A percentile compares a stretch with the other conserved stretches of the same genome.
Evolutionary conservation across 352 stramenopile genomes (phyloP).

Genomic region (Phytophthora foliorum): DNA sequence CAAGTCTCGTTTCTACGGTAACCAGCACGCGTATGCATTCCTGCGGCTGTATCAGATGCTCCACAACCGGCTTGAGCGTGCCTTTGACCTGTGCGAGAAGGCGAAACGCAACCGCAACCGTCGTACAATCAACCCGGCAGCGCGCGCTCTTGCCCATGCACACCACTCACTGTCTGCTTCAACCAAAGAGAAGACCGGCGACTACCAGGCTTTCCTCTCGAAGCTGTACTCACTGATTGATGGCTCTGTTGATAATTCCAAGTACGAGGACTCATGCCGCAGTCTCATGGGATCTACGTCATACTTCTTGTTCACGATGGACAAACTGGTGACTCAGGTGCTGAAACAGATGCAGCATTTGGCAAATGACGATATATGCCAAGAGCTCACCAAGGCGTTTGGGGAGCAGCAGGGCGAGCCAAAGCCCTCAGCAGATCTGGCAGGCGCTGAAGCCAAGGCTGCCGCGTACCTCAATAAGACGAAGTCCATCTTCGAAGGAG

Average conservation of each 20-base stretch:
- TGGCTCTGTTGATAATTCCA: slow-evolving; percentile 86
- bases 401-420: slow-evolving; percentile 53
- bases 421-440: slow-evolving; percentile 36
- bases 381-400: slow-evolving; percentile 85
- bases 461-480: slow-evolving; percentile 77
- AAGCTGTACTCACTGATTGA: slow-evolving; percentile 91
- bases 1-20: slow-evolving; percentile 79
- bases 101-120: slow-evolving; percentile 87
- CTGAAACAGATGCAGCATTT: slow-evolving; percentile 93
- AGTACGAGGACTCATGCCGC: slow-evolving; percentile 92
- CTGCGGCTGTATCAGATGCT: slow-evolving; percentile 92
- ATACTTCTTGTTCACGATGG: slow-evolving; percentile 94
- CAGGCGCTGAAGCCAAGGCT: slow-evolving; percentile 42
- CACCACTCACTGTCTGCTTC: slow-evolving; percentile 61
- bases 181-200: slow-evolving; percentile 80
- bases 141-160: slow-evolving; percentile 77
- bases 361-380: slow-evolving; percentile 81
- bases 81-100: slow-evolving; percentile 87
- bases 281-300: slow-evolving; percentile 91
- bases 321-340: slow-evolving; percentile 88
- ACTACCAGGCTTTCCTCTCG: slow-evolving; percentile 90
- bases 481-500: slow-evolving; percentile 84
- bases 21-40: slow-evolving; percentile 91
- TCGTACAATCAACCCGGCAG: slow-evolving; percentile 90
- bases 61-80: slow-evolving; percentile 84